phyloP scores from a whole-genome alignment of 2,329 filamentous ascomycete genomes.

The Fusarium virguliforme region DNA sequence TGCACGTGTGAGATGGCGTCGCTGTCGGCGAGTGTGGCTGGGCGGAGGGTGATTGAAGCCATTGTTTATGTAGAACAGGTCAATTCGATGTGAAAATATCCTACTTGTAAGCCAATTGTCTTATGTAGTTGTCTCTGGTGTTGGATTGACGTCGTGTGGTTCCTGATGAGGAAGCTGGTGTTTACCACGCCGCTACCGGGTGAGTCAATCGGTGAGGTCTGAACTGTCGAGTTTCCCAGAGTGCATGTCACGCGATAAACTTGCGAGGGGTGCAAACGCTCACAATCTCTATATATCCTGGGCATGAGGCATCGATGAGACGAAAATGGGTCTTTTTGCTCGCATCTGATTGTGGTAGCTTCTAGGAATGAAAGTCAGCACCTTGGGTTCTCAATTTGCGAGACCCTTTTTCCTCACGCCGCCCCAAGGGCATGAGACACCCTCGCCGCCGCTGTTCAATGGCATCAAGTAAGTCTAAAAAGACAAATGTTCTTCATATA shows the following conservation, averaged over 20 bases:
- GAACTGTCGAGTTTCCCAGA: neutral
- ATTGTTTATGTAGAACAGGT: conserved; percentile 16
- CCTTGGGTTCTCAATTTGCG: too few relatives aligned
- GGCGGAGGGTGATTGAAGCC: conserved; percentile 36
- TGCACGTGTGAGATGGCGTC: conserved; percentile 42
- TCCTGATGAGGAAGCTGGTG: conserved; percentile 40
- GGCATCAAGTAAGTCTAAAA: too few relatives aligned
- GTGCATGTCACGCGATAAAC: neutral
- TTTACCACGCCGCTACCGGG: conserved; percentile 13
- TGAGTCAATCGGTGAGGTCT: conserved; percentile 37
- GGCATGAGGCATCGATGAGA: too few relatives aligned
- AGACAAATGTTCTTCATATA: too few relatives aligned
- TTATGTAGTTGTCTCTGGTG: neutral
- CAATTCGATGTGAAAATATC: neutral
- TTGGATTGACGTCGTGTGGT: conserved; percentile 14
- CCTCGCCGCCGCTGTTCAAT: too few relatives aligned
- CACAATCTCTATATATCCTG: too few relatives aligned
- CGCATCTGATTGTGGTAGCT: too few relatives aligned
- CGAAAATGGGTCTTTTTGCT: too few relatives aligned
- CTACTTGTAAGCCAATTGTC: conserved; percentile 5
- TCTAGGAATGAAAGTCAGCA: too few relatives aligned
- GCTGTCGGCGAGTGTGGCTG: conserved; percentile 38
- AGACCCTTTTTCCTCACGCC: too few relatives aligned
- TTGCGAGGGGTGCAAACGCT: too few relatives aligned
- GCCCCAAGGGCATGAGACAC: too few relatives aligned